phyloP scores from a whole-genome alignment of 139 green algal genomes.

The Auxenochlorella protothecoides region DNA sequence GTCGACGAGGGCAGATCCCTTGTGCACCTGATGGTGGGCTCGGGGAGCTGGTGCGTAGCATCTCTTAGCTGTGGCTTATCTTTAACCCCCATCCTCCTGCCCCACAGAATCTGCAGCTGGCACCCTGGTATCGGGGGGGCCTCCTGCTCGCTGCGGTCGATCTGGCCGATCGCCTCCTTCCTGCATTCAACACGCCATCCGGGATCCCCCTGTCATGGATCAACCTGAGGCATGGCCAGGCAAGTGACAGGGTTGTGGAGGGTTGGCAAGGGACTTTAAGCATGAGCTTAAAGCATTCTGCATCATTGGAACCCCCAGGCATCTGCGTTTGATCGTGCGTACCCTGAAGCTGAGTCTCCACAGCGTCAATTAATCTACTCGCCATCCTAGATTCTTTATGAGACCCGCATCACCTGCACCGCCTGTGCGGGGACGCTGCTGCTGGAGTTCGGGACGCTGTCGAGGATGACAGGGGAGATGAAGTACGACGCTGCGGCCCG shows the following conservation, averaged over 20 bases:
- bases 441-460: slow-evolving; percentile 76
- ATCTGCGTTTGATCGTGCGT: neutral
- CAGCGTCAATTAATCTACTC: neutral
- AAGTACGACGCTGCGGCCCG: no score
- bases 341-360: neutral
- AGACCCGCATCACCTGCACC: slow-evolving; percentile 65
- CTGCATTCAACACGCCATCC: slow-evolving; percentile 69
- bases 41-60: neutral
- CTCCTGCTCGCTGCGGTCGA: slow-evolving; percentile 51
- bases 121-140: slow-evolving; percentile 34
- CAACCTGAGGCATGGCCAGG: slow-evolving; percentile 41
- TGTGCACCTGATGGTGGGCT: neutral
- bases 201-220: slow-evolving; percentile 64
- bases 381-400: slow-evolving; percentile 18
- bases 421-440: slow-evolving; percentile 76
- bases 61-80: neutral
- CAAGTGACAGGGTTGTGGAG: neutral
- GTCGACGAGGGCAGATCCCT: neutral
- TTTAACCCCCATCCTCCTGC: neutral
- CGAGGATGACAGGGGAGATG: slow-evolving; percentile 32
- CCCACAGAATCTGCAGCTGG: slow-evolving; percentile 3
- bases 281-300: neutral
- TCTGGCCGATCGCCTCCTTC: slow-evolving; percentile 61
- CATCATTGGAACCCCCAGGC: neutral
- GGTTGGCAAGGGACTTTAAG: neutral